Conservation (phyloP, 2,329 filamentous ascomycete species). For the Fusarium aywerte region DNA sequence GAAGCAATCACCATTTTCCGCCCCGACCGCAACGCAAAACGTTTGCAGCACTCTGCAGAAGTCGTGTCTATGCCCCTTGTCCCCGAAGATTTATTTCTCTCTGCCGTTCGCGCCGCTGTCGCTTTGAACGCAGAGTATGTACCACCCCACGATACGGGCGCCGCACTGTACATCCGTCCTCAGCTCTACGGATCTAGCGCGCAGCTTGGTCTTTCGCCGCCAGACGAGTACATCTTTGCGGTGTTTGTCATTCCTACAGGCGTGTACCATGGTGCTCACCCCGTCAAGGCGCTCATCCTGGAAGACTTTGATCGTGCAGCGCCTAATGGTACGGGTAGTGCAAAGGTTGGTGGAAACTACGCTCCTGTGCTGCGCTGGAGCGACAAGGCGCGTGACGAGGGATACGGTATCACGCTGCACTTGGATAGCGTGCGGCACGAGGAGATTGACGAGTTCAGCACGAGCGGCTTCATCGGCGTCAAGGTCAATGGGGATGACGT, state of each 20-base stretch:
- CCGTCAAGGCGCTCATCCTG: conserved; percentile 87
- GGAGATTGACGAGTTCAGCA: conserved; percentile 96
- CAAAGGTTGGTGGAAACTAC: conserved; percentile 97
- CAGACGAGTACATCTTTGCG: conserved; percentile 90
- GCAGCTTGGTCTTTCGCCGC: conserved; percentile 85
- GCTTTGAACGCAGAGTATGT: conserved; percentile 90
- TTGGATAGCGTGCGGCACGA: conserved; percentile 85
- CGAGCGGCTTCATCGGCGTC: conserved; percentile 90
- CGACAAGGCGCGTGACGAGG: conserved; percentile 79
- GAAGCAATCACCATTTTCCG: conserved; percentile 85
- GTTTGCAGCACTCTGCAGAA: conserved; percentile 85
- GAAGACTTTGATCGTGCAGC: conserved; percentile 94
- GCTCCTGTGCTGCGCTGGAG: conserved; percentile 90
- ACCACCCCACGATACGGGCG: conserved; percentile 87
- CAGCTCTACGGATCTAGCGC: conserved; percentile 88
- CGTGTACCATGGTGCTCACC: conserved; percentile 90
- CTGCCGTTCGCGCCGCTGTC: conserved; percentile 82
- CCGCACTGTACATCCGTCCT: conserved; percentile 92
- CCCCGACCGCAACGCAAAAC: conserved; percentile 82
- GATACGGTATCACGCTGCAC: conserved; percentile 94
- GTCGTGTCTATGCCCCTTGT: conserved; percentile 87
- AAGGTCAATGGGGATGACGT: conserved; percentile 67
- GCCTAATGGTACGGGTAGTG: conserved; percentile 88
- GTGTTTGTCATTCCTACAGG: conserved; percentile 93
- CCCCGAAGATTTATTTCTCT: conserved; percentile 79